Conservation (phyloP, 257 asterid genomes). For the Nicotiana obtusifolia region DNA sequence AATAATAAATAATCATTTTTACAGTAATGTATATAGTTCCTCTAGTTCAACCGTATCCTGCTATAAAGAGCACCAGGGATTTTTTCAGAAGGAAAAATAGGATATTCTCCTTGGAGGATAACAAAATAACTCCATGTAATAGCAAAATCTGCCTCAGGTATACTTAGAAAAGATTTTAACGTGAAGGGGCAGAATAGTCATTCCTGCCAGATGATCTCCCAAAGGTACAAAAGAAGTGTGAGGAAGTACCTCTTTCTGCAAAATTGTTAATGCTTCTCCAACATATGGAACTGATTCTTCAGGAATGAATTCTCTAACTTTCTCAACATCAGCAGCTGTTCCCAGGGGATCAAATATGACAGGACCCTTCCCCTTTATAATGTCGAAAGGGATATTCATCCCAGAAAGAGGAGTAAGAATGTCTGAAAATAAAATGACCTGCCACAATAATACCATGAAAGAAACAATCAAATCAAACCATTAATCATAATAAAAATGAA, state of each 20-base stretch:
- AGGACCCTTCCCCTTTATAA: constrained; percentile 94
- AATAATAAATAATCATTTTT: too few species aligned
- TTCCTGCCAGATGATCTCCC: neutral
- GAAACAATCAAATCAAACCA: constrained; percentile 7
- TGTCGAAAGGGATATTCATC: constrained; percentile 97
- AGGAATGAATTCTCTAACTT: constrained; percentile 81
- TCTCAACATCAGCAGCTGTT: constrained; percentile 63
- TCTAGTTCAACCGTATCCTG: neutral
- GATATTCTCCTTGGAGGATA: neutral
- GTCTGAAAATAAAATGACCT: constrained; percentile 98
- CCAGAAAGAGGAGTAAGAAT: constrained; percentile 97
- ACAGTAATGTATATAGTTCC: neutral
- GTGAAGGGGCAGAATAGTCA: neutral
- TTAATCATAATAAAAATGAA: constrained; percentile 1
- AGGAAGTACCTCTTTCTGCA: constrained; percentile 70
- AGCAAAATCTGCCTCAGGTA: neutral
- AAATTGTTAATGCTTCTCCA: constrained; percentile 87
- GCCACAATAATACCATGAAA: constrained; percentile 16
- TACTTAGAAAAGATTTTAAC: neutral
- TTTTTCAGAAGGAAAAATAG: neutral
- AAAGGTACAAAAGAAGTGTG: neutral
- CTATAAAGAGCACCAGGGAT: neutral
- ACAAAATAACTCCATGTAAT: neutral
- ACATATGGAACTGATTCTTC: constrained; percentile 93
- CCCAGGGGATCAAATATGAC: constrained; percentile 75